Conservation (phyloP, 2,329 filamentous ascomycete genomes). For the Exophiala lecanii-corni region DNA sequence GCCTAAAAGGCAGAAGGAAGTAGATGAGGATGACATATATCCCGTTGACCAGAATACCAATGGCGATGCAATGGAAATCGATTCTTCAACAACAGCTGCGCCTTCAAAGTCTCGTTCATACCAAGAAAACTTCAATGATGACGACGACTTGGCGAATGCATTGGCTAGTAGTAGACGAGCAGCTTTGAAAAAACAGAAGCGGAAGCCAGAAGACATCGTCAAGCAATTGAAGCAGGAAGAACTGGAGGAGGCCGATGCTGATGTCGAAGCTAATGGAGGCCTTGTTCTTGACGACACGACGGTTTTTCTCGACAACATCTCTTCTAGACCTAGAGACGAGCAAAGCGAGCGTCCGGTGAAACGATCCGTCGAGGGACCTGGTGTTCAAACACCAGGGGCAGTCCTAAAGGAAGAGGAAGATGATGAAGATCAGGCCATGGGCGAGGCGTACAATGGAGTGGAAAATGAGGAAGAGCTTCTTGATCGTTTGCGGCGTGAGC, state of each 20-base stretch:
- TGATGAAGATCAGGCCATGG: slow-evolving; percentile 53
- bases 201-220: slow-evolving; percentile 81
- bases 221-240: slow-evolving; percentile 67
- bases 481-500: slow-evolving; percentile 48
- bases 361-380: slow-evolving; percentile 16
- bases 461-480: slow-evolving; percentile 46
- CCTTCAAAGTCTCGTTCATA: slow-evolving; percentile 62
- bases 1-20: slow-evolving; percentile 63
- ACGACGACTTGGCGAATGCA: slow-evolving; percentile 85
- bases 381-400: slow-evolving; percentile 3
- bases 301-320: slow-evolving; percentile 85
- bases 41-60: slow-evolving; percentile 34
- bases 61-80: slow-evolving; percentile 69
- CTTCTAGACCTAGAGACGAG: slow-evolving; percentile 55
- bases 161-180: slow-evolving; percentile 76
- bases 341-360: slow-evolving; percentile 27
- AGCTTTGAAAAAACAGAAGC: slow-evolving; percentile 89
- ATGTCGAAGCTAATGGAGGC: slow-evolving; percentile 54
- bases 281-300: slow-evolving; percentile 94
- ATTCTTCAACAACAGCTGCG: slow-evolving; percentile 39
- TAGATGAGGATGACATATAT: slow-evolving; percentile 56
- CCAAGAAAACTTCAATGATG: slow-evolving; percentile 72
- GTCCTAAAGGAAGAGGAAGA: slow-evolving; percentile 33
- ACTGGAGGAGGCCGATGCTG: slow-evolving; percentile 44
- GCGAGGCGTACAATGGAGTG: slow-evolving; percentile 47